Evolutionary conservation across 371 early-diverging fungal genomes (phyloP).

Genomic region (Rhizopus delemar): DNA sequence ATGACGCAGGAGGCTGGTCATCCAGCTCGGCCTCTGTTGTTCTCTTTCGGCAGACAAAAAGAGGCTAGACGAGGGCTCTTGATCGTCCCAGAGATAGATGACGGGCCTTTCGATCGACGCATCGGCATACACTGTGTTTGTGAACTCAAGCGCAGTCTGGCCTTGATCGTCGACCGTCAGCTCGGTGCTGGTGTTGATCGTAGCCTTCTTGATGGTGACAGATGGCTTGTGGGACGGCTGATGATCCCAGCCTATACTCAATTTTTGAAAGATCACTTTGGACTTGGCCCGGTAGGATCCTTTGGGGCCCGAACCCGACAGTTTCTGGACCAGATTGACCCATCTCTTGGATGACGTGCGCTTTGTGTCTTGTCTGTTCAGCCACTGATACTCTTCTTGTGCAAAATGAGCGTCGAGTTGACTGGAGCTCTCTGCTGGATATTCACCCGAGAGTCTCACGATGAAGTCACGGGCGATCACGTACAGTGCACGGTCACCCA

Average conservation of each 20-base stretch:
- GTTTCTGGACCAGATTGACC: too few relatives aligned
- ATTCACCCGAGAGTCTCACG: constrained; percentile 16
- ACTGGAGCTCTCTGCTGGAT: constrained; percentile 7
- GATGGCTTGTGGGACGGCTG: neutral
- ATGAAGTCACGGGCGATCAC: constrained; percentile 10
- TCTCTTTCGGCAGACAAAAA: neutral
- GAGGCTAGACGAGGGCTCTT: too few relatives aligned
- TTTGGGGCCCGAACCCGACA: too few relatives aligned
- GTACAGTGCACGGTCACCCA: neutral
- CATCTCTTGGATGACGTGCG: too few relatives aligned
- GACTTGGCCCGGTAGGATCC: neutral
- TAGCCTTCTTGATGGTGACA: constrained; percentile 8
- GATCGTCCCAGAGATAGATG: constrained; percentile 8
- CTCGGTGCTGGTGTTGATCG: neutral
- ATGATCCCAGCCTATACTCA: constrained; percentile 4
- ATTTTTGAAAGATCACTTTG: constrained; percentile 9
- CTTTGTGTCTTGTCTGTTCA: neutral
- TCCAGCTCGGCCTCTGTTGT: neutral
- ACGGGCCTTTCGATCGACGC: constrained; percentile 16
- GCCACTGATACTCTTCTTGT: constrained; percentile 25
- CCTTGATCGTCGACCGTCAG: constrained; percentile 1
- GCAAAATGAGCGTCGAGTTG: constrained; percentile 20
- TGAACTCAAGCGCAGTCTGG: neutral
- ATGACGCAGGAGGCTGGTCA: neutral
- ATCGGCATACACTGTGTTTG: constrained; percentile 9